A percentile compares a stretch with the other conserved stretches of the same genome.
phyloP scores from a whole-genome alignment of 1,284 basidiomycete species.

The Phellopilus nigrolimitatus region DNA sequence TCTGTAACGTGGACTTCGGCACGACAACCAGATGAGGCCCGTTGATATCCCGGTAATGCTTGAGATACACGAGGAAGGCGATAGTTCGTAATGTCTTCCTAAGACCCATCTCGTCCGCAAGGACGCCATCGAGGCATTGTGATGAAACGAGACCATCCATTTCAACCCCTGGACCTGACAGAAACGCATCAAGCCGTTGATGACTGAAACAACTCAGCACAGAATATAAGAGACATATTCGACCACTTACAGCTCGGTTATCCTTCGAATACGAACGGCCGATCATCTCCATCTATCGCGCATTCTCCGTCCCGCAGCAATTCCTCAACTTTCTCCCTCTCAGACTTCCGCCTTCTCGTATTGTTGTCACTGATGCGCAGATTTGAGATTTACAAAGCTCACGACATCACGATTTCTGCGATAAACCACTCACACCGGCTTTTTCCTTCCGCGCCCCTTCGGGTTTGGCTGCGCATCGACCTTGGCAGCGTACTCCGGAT shows the following conservation, averaged over 20 bases:
- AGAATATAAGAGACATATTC: conserved; percentile 16
- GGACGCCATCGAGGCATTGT: conserved; percentile 90
- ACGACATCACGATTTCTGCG: too few species aligned
- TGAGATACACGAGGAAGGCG: conserved; percentile 94
- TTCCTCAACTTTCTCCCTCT: conserved; percentile 98
- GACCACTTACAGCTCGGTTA: conserved; percentile 75
- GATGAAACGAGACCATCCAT: conserved; percentile 93
- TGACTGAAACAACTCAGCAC: conserved; percentile 47
- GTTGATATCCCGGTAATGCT: conserved; percentile 70
- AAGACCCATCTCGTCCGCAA: conserved; percentile 96
- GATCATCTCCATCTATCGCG: conserved; percentile 75
- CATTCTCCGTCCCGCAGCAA: conserved; percentile 83
- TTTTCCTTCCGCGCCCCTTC: conserved; percentile 79
- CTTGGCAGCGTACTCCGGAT: conserved; percentile 90
- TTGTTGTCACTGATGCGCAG: conserved; percentile 53
- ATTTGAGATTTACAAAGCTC: background rate
- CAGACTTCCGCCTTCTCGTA: conserved; percentile 87
- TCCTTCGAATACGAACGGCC: conserved; percentile 88
- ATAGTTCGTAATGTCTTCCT: conserved; percentile 99
- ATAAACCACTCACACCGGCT: conserved; percentile 59
- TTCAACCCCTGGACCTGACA: conserved; percentile 97
- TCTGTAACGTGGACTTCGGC: conserved; percentile 96
- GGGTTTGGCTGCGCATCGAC: conserved; percentile 81
- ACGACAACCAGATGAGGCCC: conserved; percentile 96
- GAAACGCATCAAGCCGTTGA: conserved; percentile 86